Percentiles rank a stretch among this genome's conserved stretches.
These are phyloP conservation scores for Cladosporium austrohemisphaericum DNA, from an alignment of 2,329 filamentous ascomycete species.

Conservation along the genomic window DNA sequence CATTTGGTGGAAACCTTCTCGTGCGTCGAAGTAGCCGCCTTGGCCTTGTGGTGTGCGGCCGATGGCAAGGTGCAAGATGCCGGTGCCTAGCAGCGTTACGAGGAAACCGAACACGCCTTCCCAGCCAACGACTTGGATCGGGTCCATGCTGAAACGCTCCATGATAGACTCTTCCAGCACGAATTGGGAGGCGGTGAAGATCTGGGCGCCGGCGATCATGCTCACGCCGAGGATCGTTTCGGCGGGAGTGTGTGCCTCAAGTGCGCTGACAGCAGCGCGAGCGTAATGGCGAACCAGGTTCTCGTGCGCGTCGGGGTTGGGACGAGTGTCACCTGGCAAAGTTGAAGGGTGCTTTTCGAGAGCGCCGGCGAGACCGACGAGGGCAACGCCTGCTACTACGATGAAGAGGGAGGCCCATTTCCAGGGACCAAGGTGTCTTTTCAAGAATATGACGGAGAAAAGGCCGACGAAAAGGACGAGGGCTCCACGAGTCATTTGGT, in stretches of 20 bases:
- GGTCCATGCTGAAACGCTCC: slow-evolving; percentile 72
- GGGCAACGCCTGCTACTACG: slow-evolving; percentile 80
- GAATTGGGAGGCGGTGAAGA: slow-evolving; percentile 96
- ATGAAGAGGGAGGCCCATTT: slow-evolving; percentile 88
- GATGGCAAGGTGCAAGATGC: slow-evolving; percentile 71
- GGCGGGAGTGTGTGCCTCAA: slow-evolving; percentile 54
- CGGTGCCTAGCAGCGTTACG: slow-evolving; percentile 74
- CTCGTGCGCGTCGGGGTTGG: slow-evolving; percentile 29
- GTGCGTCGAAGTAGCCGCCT: slow-evolving; percentile 85
- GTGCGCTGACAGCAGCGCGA: slow-evolving; percentile 34
- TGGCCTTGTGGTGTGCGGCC: slow-evolving; percentile 70
- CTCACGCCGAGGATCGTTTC: slow-evolving; percentile 77
- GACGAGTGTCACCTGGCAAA: slow-evolving; percentile 28
- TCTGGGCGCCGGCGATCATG: slow-evolving; percentile 88
- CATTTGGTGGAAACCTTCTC: slow-evolving; percentile 80
- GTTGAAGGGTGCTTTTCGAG: slow-evolving; percentile 59
- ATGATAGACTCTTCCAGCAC: slow-evolving; percentile 94
- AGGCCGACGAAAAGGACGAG: slow-evolving; percentile 93
- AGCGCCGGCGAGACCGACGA: slow-evolving; percentile 86
- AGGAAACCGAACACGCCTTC: slow-evolving; percentile 88
- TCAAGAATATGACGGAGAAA: slow-evolving; percentile 89
- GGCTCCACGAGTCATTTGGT: slow-evolving; percentile 96
- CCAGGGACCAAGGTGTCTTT: slow-evolving; percentile 73
- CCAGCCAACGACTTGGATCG: slow-evolving; percentile 90
- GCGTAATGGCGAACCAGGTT: slow-evolving; percentile 21